Conservation (phyloP, 2,329 filamentous ascomycete species). For the Ophiostoma sp. region DNA sequence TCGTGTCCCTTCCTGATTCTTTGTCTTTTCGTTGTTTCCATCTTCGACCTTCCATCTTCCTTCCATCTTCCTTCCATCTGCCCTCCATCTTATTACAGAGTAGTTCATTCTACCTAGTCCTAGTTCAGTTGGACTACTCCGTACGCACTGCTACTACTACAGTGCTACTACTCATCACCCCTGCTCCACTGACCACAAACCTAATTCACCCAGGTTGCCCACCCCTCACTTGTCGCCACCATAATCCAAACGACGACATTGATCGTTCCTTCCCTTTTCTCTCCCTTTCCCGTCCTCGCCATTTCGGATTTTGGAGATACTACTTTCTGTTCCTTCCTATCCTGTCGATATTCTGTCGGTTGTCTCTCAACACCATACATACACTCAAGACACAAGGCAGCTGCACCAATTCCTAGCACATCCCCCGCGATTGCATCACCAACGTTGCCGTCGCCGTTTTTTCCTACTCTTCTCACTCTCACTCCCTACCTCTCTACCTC, state of each 20-base stretch:
- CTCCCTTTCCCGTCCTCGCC: neutral
- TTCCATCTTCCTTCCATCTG: no score
- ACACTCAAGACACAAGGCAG: neutral
- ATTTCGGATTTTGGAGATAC: neutral
- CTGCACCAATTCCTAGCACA: neutral
- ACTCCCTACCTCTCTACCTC: neutral
- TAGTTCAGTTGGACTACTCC: neutral
- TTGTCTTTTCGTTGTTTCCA: neutral
- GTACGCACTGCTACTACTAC: neutral
- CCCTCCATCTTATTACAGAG: neutral
- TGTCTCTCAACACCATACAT: neutral
- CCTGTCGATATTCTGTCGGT: neutral
- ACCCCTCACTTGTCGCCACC: slow-evolving; percentile 21
- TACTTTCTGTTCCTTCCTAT: neutral
- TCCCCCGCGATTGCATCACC: slow-evolving; percentile 1
- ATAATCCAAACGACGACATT: slow-evolving; percentile 16
- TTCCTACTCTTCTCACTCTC: neutral
- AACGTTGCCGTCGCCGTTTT: neutral
- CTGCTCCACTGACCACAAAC: slow-evolving; percentile 5
- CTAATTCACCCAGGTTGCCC: slow-evolving; percentile 10
- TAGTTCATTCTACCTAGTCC: neutral
- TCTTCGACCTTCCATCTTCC: neutral
- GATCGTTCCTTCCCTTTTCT: slow-evolving; percentile 5
- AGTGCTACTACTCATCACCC: neutral
- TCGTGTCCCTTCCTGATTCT: neutral